phyloP scores from a whole-genome alignment of 805 yeast genomes.

The Candida broadrunensis region DNA sequence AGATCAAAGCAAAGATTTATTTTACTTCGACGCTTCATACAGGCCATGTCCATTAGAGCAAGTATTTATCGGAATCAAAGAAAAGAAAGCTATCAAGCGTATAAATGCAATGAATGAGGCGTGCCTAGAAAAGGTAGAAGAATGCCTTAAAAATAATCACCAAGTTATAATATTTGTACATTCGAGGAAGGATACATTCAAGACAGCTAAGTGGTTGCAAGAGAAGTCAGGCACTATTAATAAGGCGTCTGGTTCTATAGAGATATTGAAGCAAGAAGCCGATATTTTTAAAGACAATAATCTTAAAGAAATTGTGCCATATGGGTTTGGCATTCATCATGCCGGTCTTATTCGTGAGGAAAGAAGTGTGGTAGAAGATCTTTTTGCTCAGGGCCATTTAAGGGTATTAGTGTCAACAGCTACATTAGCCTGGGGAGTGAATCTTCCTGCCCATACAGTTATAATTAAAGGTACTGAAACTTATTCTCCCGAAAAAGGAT shows the following conservation, averaged over 20 bases:
- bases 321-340: conserved; percentile 88
- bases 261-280: conserved; percentile 63
- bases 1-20: conserved; percentile 53
- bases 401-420: conserved; percentile 87
- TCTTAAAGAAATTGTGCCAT: conserved; percentile 56
- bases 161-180: conserved; percentile 92
- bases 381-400: conserved; percentile 85
- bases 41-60: conserved; percentile 94
- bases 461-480: conserved; percentile 91
- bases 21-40: conserved; percentile 77
- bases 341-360: conserved; percentile 80
- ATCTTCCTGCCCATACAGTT: conserved; percentile 92
- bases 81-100: conserved; percentile 73
- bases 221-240: conserved; percentile 50
- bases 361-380: conserved; percentile 75
- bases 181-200: conserved; percentile 85
- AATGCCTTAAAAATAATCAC: conserved; percentile 56
- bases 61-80: conserved; percentile 84
- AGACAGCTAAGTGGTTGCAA: conserved; percentile 73
- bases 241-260: conserved; percentile 55
- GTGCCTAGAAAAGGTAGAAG: conserved; percentile 71
- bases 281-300: conserved; percentile 51
- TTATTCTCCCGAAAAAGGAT: conserved; percentile 85
- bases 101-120: conserved; percentile 85
- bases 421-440: conserved; percentile 96